phyloP scores from a whole-genome alignment of 768 basidiomycete species.

The Boletus bicolor region DNA sequence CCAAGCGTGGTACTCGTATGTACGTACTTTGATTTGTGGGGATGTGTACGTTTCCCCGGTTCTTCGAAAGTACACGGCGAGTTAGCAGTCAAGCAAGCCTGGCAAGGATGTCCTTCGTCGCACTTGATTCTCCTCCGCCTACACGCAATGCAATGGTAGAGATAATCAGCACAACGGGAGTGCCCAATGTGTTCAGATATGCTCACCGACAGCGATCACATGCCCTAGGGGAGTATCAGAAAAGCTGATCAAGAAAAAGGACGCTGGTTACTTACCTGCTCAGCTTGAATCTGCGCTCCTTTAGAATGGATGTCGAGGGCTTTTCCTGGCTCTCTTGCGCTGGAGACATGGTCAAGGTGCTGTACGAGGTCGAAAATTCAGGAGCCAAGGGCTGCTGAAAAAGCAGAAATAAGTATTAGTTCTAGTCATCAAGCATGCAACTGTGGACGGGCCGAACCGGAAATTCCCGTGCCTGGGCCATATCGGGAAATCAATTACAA shows the following conservation, averaged over 20 bases:
- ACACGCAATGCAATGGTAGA: background rate
- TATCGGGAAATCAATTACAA: slow-evolving; percentile 26
- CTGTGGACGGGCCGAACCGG: slow-evolving; percentile 29
- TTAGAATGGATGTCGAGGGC: slow-evolving; percentile 50
- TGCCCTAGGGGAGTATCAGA: slow-evolving; percentile 48
- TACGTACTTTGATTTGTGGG: slow-evolving; percentile 84
- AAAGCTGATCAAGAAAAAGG: background rate
- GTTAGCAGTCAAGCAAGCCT: slow-evolving; percentile 79
- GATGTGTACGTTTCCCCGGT: slow-evolving; percentile 79
- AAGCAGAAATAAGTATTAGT: slow-evolving; percentile 28
- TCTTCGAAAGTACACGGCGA: slow-evolving; percentile 86
- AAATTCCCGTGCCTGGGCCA: slow-evolving; percentile 20
- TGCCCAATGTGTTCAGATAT: background rate
- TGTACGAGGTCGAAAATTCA: slow-evolving; percentile 10
- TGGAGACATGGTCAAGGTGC: slow-evolving; percentile 26
- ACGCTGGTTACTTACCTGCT: slow-evolving; percentile 55
- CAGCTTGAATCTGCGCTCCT: slow-evolving; percentile 83
- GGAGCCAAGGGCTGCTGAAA: slow-evolving; percentile 1
- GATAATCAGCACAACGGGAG: background rate
- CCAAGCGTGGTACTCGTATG: background rate
- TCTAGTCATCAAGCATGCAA: slow-evolving; percentile 13
- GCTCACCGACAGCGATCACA: slow-evolving; percentile 89
- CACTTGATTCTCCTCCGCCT: slow-evolving; percentile 85
- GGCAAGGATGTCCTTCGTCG: slow-evolving; percentile 86
- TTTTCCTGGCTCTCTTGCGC: slow-evolving; percentile 41